phyloP scores from a whole-genome alignment of 202 grass and related monocot species.

The Setaria viridis region DNA sequence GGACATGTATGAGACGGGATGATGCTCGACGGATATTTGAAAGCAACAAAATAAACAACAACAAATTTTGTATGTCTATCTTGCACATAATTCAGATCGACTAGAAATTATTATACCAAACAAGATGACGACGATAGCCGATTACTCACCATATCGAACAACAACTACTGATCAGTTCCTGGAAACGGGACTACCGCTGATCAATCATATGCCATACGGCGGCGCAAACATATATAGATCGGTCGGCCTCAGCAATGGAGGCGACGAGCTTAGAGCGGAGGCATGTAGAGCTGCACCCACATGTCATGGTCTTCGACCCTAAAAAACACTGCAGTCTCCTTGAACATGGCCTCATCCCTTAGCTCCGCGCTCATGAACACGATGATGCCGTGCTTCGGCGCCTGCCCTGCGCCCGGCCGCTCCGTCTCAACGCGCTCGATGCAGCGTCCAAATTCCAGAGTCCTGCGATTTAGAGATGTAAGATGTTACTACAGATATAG shows the following conservation, averaged over 20 bases:
- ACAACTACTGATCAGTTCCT: not conserved
- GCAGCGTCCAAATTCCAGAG: conserved; percentile 11
- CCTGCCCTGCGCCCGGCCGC: not conserved
- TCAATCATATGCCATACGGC: not conserved
- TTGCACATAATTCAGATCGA: too few relatives aligned
- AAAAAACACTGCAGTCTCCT: not conserved
- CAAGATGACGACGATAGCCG: too few relatives aligned
- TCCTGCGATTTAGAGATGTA: conserved; percentile 6
- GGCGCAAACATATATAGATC: not conserved
- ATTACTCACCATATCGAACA: not conserved
- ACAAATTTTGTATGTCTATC: not conserved
- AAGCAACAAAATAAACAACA: not conserved
- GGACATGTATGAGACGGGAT: not conserved
- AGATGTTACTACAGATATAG: not conserved
- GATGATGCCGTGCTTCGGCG: conserved; percentile 48
- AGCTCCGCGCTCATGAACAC: conserved; percentile 32
- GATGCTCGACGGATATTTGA: not conserved
- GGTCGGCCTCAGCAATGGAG: not conserved
- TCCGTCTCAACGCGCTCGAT: conserved; percentile 42
- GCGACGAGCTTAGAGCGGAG: not conserved
- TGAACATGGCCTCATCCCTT: not conserved
- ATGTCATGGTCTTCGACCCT: not conserved
- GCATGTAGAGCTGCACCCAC: conserved; percentile 34
- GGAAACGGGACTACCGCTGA: not conserved
- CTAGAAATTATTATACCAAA: too few relatives aligned